A percentile compares a stretch with the other conserved stretches of the same genome.
These are phyloP conservation scores for Russula dissimulans DNA, from an alignment of 768 basidiomycete genomes.

Conservation along the genomic window DNA sequence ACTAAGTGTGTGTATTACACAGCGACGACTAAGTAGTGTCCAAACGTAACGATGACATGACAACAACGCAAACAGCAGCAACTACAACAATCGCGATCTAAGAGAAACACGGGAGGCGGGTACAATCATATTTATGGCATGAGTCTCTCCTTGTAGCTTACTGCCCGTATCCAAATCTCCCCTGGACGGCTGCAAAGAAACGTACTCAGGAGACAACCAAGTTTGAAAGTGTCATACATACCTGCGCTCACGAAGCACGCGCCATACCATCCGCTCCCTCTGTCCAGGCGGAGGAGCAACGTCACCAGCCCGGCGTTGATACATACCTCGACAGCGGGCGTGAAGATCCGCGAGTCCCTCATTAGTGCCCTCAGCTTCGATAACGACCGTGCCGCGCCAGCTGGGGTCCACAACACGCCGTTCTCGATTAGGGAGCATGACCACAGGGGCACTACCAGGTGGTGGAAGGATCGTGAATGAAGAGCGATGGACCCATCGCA, in stretches of 20 bases:
- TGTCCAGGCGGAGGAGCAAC: conserved; percentile 35
- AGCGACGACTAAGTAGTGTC: too few relatives aligned
- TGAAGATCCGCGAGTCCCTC: conserved; percentile 75
- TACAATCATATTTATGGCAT: conserved; percentile 24
- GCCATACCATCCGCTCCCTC: conserved; percentile 47
- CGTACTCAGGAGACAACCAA: conserved; percentile 1
- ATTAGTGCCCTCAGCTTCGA: conserved; percentile 84
- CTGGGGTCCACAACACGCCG: conserved; percentile 51
- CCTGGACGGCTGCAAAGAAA: conserved; percentile 48
- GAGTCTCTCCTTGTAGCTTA: conserved; percentile 56
- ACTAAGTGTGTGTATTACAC: too few relatives aligned
- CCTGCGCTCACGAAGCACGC: conserved; percentile 75
- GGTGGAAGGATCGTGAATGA: conserved; percentile 57
- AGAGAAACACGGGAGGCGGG: conserved; percentile 21
- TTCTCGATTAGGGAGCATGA: conserved; percentile 22
- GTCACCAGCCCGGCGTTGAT: conserved; percentile 48
- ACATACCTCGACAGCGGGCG: conserved; percentile 58
- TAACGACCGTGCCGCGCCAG: conserved; percentile 76
- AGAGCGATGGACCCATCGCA: conserved; percentile 79
- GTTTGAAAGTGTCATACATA: conserved; percentile 24
- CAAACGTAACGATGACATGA: neutral
- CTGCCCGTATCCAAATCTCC: conserved; percentile 62
- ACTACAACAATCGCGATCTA: conserved; percentile 3
- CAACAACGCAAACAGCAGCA: conserved; percentile 1
- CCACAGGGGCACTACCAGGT: conserved; percentile 28